Base-by-base conservation (phyloP, 2,329 filamentous ascomycete genomes). In the Scedosporium apiospermum region DNA sequence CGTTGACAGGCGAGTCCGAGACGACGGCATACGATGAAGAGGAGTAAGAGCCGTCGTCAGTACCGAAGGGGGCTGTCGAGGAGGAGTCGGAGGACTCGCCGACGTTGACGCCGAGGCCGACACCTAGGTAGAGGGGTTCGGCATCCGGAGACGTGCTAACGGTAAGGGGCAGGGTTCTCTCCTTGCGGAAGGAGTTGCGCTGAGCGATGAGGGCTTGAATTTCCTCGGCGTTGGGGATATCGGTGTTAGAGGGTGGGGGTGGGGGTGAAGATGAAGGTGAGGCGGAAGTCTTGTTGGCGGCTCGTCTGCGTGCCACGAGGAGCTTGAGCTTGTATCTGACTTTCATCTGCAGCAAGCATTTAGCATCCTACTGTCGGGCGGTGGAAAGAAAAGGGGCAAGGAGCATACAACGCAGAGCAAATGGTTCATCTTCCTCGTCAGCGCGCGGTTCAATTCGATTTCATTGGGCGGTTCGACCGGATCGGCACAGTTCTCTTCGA, bases 241-340 rank as follows among this genome's bases (percentile, higher is more conserved):
- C 42, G 12, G 21, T 34, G 60, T 26, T 63, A 46, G 23, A 26
- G 62, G 7, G 53, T 58, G 23, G 58, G 62, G 21, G 63, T 59
- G n/a, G 58, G 10, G 18, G 63, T 30, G 64, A 58, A 7, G 63
- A 34, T 18, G 44, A 42, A 26, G 18, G 63, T 30, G 64, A 58
- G 12, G 63, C 42, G 23, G 44, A 42, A 26, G 55, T 26, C 26
- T 63, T 63, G 5, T 58, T 38, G 53, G 64, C 44, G 49, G 63
- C 41, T 63, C 42, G 42, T 53, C 53, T 65, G 41, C 18, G 63
- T 58, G 67, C 69, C n/a, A 95, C 76, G 7, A 96, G 80, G 60
- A 83, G 78, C 72, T 96, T 97, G 79, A 98, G 97, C 63, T 89
- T 90, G 66, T 88, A 87, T 49, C 96, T 93, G 3, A 93, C 95